Base-by-base conservation (phyloP, 1,284 basidiomycete species). In the Malassezia dermatis region DNA sequence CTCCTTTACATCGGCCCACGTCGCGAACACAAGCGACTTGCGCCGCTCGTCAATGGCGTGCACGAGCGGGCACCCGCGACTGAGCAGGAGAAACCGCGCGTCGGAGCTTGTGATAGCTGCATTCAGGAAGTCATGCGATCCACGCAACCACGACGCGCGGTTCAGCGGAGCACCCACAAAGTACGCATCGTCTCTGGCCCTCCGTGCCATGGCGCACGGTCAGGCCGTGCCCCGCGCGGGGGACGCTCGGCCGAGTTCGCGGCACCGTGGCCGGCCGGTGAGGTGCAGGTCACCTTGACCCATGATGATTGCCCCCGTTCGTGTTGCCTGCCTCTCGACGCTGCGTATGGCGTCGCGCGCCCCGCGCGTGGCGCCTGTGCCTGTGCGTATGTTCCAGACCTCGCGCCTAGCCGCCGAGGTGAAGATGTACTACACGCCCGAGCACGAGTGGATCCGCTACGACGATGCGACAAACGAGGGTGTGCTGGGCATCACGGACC, bases 401-500 rank as follows among this genome's bases (percentile, higher is more conserved):
- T 59, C 53, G 30, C 23, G 21, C n/a, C 11, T 47, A 15, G 11
- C 19, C 8, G n/a, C 30, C 26, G 61, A 44, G 7, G 49, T 67
- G 41, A 50, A 63, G 57, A 71, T 58, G 53, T 59, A 66, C 30
- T 71, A 60, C 78, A 90, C 91, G 2, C 78, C 79, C 56, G 91
- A 95, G 64, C 94, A 99, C 77, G 93, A 99, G 78, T 83, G 85
- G 69, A 82, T 96, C 58, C 77, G 80, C 31, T 88, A 83, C 75
- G 90, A 98, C 75, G 82, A 86, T 58, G 75, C 78, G 45, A 87
- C 86, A 41, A 84, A 85, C 55, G 69, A 90, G 48, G 94, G 89
- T 39, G 86, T 82, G 8, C 80, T 98, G 40, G 84, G 84, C 41
- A 90, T 99, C 75, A 96, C 94, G 19, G 81, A 95, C 75, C 88